phyloP scores from a whole-genome alignment of 2,329 filamentous ascomycete genomes.

The Eurotiales sp. region DNA sequence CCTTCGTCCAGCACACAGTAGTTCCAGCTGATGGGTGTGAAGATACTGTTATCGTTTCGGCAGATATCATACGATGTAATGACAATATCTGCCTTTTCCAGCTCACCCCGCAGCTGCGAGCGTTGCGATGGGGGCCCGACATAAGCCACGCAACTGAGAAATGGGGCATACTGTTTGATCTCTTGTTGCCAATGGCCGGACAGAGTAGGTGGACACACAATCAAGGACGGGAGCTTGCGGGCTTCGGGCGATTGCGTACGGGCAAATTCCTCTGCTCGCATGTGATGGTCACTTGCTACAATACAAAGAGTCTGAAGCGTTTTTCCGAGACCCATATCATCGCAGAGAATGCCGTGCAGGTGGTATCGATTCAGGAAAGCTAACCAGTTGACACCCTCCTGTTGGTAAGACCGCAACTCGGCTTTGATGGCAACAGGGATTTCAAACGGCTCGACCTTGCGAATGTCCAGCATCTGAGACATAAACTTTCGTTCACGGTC shows the following conservation, averaged over 20 bases:
- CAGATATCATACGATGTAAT: constrained; percentile 98
- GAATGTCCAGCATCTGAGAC: constrained; percentile 88
- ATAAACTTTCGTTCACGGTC: constrained; percentile 97
- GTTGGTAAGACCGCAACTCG: constrained; percentile 92
- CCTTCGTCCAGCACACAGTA: constrained; percentile 97
- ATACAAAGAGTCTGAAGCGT: constrained; percentile 97
- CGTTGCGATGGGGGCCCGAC: constrained; percentile 84
- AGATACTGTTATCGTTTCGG: constrained; percentile 85
- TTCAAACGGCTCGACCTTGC: constrained; percentile 90
- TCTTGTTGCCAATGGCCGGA: constrained; percentile 99
- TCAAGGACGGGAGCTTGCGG: constrained; percentile 79
- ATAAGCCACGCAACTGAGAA: constrained; percentile 84
- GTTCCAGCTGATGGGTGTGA: constrained; percentile 86
- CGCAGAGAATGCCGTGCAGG: constrained; percentile 94
- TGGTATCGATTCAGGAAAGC: constrained; percentile 98
- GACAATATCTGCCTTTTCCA: constrained; percentile 82
- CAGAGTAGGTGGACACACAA: constrained; percentile 91
- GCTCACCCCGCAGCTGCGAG: constrained; percentile 62
- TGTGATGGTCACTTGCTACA: constrained; percentile 93
- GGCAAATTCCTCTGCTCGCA: constrained; percentile 83
- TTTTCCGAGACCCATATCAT: constrained; percentile 98
- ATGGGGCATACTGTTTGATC: constrained; percentile 91
- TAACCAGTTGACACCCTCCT: constrained; percentile 98
- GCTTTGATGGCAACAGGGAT: constrained; percentile 98
- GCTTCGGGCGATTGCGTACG: constrained; percentile 76